Evolutionary conservation across 1,284 basidiomycete genomes (phyloP).

Genomic region (Irpex lacteus): DNA sequence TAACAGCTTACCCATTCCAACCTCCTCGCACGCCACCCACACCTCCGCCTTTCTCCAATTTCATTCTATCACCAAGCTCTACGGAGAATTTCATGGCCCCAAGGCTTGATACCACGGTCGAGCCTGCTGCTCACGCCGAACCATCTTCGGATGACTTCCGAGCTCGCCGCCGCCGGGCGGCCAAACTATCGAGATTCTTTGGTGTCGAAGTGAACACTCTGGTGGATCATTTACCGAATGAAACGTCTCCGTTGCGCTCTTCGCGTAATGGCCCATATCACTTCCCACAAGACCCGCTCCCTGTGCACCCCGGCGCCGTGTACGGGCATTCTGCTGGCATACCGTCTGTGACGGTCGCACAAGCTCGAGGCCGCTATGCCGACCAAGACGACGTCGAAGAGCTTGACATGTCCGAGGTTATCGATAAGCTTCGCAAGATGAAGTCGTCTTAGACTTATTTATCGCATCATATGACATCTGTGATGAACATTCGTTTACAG

Average conservation of each 20-base stretch:
- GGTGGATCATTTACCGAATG: constrained; percentile 20
- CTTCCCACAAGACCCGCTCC: not conserved
- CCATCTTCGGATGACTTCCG: constrained; percentile 30
- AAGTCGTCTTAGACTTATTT: constrained; percentile 21
- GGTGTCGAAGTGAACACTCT: constrained; percentile 57
- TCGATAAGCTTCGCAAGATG: constrained; percentile 48
- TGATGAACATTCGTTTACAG: not conserved
- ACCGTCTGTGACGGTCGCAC: constrained; percentile 25
- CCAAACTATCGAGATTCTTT: constrained; percentile 81
- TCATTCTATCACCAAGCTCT: not conserved
- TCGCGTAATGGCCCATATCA: not conserved
- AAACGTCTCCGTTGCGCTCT: constrained; percentile 5
- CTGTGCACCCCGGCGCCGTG: not conserved
- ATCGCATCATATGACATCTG: not conserved
- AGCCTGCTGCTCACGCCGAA: constrained; percentile 6
- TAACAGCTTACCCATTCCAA: not conserved
- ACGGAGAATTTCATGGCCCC: not conserved
- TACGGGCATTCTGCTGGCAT: not conserved
- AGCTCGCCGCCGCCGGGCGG: constrained; percentile 63
- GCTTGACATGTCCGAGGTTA: constrained; percentile 40
- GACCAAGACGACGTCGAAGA: constrained; percentile 22
- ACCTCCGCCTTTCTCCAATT: constrained; percentile 19
- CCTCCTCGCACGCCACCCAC: constrained; percentile 20
- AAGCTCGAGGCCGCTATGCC: constrained; percentile 22
- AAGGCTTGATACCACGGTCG: not conserved